Evolutionary conservation across 768 basidiomycete species (phyloP), one percentile per base, ranked within the genome.

Genomic region (Gymnopilus junonius): DNA sequence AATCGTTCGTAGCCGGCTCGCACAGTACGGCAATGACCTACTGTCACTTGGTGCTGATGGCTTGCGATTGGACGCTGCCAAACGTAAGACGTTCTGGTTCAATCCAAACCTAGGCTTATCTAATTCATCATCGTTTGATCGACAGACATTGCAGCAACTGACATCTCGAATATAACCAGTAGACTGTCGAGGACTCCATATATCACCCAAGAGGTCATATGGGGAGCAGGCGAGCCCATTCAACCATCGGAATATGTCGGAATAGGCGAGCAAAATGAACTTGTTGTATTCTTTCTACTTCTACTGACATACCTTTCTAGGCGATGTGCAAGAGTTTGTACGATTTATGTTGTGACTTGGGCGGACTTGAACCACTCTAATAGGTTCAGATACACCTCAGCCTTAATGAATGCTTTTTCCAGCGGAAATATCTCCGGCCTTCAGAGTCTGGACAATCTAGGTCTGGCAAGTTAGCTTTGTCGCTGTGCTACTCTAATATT

Each of bases 161-260:
- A 89, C 69, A 79, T 90, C 32, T 73, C 79, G 3, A 85, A 85
- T 67, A 90, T 90, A 65, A 65, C 81, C 2, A 68, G 77, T 4
- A 76, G 80, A 7, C 73, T 90, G 11, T 74, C 73, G 0, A 61
- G 62, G 2, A 69, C 34, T 4, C 82, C 83, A 0, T 90, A 90
- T 67, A 82, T 90, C 42, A 87, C 88, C 0, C 90, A 90, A 69
- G 90, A 90, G 69, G 82, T 82, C 25, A 81, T 82, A n/a, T 87
- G 76, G 31, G 82, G 82, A 12, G 51, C 73, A 0, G 86, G 85
- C 0, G 81, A 89, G 61, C 79, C 85, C 2, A 72, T 85, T 14
- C 81, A 82, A 46, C 88, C 89, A 0, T 80, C 80, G 0, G 81
- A 88, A 67, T 91, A 90, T 68, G 75, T 76, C 8, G 69, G 68